Percentiles rank a stretch among this genome's conserved stretches.
Evolutionary conservation across 2,329 filamentous ascomycete species (phyloP).

Genomic region (Calonectria hongkongensis): DNA sequence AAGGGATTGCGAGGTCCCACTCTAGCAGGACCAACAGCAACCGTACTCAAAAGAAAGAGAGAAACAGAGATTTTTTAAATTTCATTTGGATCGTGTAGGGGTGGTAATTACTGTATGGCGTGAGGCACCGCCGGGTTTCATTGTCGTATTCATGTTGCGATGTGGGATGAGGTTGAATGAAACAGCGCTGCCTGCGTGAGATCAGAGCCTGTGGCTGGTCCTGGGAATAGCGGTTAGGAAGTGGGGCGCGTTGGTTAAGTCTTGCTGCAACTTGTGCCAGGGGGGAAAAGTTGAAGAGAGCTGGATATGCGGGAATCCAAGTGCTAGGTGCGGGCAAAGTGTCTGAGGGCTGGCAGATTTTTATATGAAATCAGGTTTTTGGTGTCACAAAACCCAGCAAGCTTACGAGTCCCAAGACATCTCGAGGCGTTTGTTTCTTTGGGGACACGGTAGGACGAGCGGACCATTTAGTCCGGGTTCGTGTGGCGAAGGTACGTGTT

Average conservation of each 20-base stretch:
- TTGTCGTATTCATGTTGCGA: not conserved
- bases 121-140: not conserved
- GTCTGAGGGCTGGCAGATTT: not conserved
- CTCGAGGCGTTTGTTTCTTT: not conserved
- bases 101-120: conserved; percentile 11
- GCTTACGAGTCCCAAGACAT: not conserved
- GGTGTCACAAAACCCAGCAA: not conserved
- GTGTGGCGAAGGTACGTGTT: not conserved
- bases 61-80: too few relatives aligned
- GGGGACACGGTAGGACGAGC: not conserved
- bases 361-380: conserved; percentile 1
- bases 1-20: not conserved
- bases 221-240: not conserved
- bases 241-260: not conserved
- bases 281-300: too few relatives aligned
- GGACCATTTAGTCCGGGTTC: not conserved
- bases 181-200: not conserved
- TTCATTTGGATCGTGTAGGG: not conserved
- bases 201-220: too few relatives aligned
- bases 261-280: not conserved
- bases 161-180: not conserved
- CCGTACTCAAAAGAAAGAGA: not conserved
- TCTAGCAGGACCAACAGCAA: not conserved
- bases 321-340: not conserved
- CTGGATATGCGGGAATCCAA: not conserved